These are phyloP conservation scores for Aleurites moluccanus DNA, from an alignment of 441 rosid species.

Conservation along the genomic window DNA sequence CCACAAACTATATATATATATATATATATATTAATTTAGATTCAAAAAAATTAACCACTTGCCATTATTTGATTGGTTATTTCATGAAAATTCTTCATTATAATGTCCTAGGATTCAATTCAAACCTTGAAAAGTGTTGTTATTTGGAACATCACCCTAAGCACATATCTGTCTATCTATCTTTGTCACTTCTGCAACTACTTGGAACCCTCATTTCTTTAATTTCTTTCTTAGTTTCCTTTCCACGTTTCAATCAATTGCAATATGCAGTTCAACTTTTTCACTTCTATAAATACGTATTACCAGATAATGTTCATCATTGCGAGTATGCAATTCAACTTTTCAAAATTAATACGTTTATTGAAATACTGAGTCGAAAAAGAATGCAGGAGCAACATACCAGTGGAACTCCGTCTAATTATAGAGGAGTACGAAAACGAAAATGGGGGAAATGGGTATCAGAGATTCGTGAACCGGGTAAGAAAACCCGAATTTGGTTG, in stretches of 20 bases:
- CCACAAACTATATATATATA: neutral
- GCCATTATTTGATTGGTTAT: neutral
- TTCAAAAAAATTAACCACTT: neutral
- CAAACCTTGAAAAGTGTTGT: neutral
- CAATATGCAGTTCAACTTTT: neutral
- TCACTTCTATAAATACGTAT: constrained; percentile 13
- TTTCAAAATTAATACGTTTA: too few relatives aligned
- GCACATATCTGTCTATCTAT: neutral
- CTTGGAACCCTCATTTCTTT: constrained; percentile 22
- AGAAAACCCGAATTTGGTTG: constrained; percentile 74
- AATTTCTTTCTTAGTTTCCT: constrained; percentile 7
- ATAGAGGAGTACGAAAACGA: constrained; percentile 71
- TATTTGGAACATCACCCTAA: neutral
- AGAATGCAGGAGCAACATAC: neutral
- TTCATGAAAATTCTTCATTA: neutral
- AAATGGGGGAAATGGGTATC: constrained; percentile 99
- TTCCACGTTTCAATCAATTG: constrained; percentile 6
- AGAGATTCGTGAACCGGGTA: constrained; percentile 87
- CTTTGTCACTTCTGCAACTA: constrained; percentile 18
- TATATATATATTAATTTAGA: neutral
- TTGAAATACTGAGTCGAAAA: too few relatives aligned
- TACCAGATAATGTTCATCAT: constrained; percentile 8
- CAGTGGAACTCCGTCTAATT: constrained; percentile 42
- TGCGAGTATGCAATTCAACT: neutral
- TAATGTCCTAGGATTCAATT: neutral